A percentile compares a stretch with the other conserved stretches of the same genome.
Conservation (phyloP, 169 alveolate species). For the Babesia bovis region DNA sequence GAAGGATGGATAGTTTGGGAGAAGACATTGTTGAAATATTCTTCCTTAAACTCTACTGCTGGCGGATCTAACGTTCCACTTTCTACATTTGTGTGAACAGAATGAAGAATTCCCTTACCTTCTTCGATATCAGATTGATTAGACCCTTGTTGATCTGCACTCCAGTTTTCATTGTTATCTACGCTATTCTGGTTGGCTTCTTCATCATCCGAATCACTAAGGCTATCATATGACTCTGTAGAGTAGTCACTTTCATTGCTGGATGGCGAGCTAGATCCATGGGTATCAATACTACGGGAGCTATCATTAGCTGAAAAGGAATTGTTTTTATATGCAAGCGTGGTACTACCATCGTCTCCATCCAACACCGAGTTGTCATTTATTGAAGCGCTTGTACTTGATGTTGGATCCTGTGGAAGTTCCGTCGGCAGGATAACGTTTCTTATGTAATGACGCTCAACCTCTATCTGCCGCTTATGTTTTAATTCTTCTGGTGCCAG, state of each 20-base stretch:
- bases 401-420: background rate
- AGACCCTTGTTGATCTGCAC: background rate
- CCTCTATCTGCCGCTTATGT: slow-evolving; percentile 58
- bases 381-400: background rate
- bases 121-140: background rate
- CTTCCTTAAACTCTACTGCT: background rate
- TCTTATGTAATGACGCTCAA: slow-evolving; percentile 64
- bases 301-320: background rate
- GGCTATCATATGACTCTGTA: background rate
- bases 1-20: background rate
- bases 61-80: background rate
- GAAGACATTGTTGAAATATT: background rate
- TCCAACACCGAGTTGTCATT: background rate
- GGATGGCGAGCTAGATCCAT: background rate
- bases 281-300: background rate
- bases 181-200: background rate
- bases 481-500: slow-evolving; percentile 69
- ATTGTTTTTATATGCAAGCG: too few species aligned
- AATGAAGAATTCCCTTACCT: background rate
- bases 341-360: background rate
- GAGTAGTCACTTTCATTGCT: background rate
- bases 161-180: background rate
- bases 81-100: background rate
- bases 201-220: background rate
- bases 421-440: slow-evolving; percentile 64